A percentile compares a stretch with the other conserved stretches of the same genome.
Evolutionary conservation across 2,329 filamentous ascomycete species (phyloP).

Genomic region (Ceratocystis huliohia): DNA sequence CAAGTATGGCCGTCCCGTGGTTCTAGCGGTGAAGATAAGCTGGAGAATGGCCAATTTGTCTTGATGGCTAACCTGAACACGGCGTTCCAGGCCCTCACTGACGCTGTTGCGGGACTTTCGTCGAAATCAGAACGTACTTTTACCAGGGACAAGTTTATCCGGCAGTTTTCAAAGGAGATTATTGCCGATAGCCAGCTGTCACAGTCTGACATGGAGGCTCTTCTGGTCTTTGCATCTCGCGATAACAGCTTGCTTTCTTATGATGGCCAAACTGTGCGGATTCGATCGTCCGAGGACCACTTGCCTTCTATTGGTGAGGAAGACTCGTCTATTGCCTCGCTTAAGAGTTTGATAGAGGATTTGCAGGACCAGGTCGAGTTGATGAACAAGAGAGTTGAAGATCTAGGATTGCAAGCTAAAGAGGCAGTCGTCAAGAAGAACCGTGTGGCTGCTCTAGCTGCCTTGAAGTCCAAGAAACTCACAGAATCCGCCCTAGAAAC

Average conservation of each 20-base stretch:
- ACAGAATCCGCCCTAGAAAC: slow-evolving; percentile 61
- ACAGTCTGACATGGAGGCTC: slow-evolving; percentile 51
- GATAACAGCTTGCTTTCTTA: slow-evolving; percentile 49
- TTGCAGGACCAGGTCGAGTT: slow-evolving; percentile 59
- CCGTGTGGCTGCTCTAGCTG: slow-evolving; percentile 58
- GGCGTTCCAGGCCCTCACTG: slow-evolving; percentile 42
- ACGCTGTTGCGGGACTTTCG: slow-evolving; percentile 32
- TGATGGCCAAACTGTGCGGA: slow-evolving; percentile 60
- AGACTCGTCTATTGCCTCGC: slow-evolving; percentile 68
- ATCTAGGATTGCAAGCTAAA: slow-evolving; percentile 52
- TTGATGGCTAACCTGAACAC: slow-evolving; percentile 51
- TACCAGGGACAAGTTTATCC: slow-evolving; percentile 51
- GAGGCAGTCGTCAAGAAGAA: slow-evolving; percentile 62
- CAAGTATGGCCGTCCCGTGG: slow-evolving; percentile 51
- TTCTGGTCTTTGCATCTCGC: slow-evolving; percentile 56
- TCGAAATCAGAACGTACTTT: slow-evolving; percentile 54
- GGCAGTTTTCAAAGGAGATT: slow-evolving; percentile 42
- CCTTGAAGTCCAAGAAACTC: slow-evolving; percentile 70
- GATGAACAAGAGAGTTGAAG: slow-evolving; percentile 53
- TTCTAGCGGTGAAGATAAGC: slow-evolving; percentile 37
- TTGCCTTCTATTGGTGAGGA: slow-evolving; percentile 52
- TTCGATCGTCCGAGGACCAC: slow-evolving; percentile 37
- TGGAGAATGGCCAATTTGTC: slow-evolving; percentile 52
- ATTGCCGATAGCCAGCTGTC: slow-evolving; percentile 41
- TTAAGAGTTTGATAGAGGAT: slow-evolving; percentile 65